These are phyloP conservation scores for Eutrema japonicum DNA, from an alignment of 345 rosid genomes.

Conservation along the genomic window DNA sequence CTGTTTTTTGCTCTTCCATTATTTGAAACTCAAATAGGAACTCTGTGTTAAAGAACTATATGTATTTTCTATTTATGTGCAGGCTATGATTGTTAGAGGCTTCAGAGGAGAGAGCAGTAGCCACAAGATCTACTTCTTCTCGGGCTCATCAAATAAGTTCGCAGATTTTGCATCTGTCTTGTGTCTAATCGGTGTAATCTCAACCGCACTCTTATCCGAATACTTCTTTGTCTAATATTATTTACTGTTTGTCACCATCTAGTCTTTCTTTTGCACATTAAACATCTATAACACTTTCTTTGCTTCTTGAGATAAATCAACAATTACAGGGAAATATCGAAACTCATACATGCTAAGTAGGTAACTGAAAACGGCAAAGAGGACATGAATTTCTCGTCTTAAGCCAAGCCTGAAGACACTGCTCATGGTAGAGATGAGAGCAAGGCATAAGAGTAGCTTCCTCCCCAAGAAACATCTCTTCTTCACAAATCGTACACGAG, in stretches of 20 bases:
- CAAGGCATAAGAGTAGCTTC: conserved; percentile 19
- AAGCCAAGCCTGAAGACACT: conserved; percentile 26
- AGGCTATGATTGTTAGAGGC: conserved; percentile 99
- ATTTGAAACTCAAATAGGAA: neutral
- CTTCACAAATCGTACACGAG: neutral
- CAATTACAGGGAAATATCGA: neutral
- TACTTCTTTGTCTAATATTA: conserved; percentile 52
- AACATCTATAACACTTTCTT: neutral
- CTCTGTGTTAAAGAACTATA: neutral
- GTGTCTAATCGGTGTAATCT: conserved; percentile 65
- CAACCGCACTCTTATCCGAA: conserved; percentile 71
- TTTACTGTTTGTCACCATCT: neutral
- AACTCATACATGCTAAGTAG: neutral
- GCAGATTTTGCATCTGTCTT: conserved; percentile 66
- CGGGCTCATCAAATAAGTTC: conserved; percentile 54
- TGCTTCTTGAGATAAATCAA: conserved; percentile 7
- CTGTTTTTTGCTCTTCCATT: neutral
- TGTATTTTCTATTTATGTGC: conserved; percentile 16
- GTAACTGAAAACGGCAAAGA: conserved; percentile 22
- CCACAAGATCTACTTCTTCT: conserved; percentile 69
- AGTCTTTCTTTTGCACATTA: neutral
- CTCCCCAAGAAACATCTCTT: conserved; percentile 9
- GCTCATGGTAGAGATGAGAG: conserved; percentile 9
- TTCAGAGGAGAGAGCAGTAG: conserved; percentile 79
- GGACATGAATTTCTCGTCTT: conserved; percentile 16